These are phyloP conservation scores for Xylogone sp. DNA, from an alignment of 2,329 filamentous ascomycete species.

Conservation along the genomic window DNA sequence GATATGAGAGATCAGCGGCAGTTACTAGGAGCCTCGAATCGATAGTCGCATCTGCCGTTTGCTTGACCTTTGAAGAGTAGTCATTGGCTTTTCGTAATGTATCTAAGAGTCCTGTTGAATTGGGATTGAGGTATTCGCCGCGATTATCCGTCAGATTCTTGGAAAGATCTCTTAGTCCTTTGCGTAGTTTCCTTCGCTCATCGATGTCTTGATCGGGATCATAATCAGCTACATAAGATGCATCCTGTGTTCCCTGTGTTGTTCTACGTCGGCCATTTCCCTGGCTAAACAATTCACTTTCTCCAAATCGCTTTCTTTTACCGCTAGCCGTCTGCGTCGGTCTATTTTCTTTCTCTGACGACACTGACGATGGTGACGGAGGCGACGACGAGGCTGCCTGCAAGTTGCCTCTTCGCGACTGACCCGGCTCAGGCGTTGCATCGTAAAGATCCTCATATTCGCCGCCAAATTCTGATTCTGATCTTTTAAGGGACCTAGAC, in stretches of 20 bases:
- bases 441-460: constrained; percentile 24
- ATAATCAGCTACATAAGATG: constrained; percentile 49
- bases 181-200: constrained; percentile 68
- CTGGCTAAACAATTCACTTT: constrained; percentile 13
- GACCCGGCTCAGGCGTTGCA: constrained; percentile 23
- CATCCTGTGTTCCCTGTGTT: constrained; percentile 24
- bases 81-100: constrained; percentile 64
- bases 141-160: constrained; percentile 60
- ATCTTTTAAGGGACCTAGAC: constrained; percentile 18
- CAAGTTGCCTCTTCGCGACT: constrained; percentile 8
- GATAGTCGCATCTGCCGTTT: constrained; percentile 86
- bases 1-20: constrained; percentile 75
- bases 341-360: constrained; percentile 48
- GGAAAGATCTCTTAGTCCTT: constrained; percentile 64
- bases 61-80: constrained; percentile 66
- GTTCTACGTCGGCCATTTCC: constrained; percentile 22
- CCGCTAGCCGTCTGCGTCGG: constrained; percentile 17
- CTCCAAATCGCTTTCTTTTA: constrained; percentile 22
- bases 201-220: constrained; percentile 80
- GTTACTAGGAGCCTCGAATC: constrained; percentile 84
- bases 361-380: constrained; percentile 30
- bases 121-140: constrained; percentile 65
- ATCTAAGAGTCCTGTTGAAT: constrained; percentile 61
- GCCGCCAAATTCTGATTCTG: constrained; percentile 21
- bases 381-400: constrained; percentile 17